Conservation (phyloP, 139 green algal species). For the Chlorella sp. region DNA sequence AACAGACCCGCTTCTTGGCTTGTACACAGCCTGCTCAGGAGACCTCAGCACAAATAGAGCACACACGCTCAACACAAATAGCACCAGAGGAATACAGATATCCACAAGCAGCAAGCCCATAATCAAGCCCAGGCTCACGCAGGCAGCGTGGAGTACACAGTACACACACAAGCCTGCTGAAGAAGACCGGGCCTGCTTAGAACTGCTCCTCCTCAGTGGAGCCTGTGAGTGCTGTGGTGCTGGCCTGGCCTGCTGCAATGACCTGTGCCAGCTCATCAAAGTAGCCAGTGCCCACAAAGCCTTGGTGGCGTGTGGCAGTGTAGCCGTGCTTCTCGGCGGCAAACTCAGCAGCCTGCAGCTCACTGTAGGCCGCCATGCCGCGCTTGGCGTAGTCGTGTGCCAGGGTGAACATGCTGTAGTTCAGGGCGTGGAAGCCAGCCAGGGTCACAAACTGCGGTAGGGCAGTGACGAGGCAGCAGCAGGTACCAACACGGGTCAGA, state of each 20-base stretch:
- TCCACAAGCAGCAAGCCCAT: too few species aligned
- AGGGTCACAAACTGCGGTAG: constrained; percentile 85
- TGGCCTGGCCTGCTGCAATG: constrained; percentile 40
- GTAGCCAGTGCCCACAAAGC: constrained; percentile 72
- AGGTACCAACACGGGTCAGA: too few species aligned
- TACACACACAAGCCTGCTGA: too few species aligned
- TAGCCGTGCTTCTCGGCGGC: constrained; percentile 48
- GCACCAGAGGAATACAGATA: too few species aligned
- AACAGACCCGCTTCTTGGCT: too few species aligned
- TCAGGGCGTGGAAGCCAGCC: constrained; percentile 82
- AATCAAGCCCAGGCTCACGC: too few species aligned
- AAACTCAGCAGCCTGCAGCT: constrained; percentile 79
- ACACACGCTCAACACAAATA: too few species aligned
- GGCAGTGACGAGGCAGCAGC: too few species aligned
- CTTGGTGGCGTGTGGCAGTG: constrained; percentile 36
- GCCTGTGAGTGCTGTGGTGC: constrained; percentile 56
- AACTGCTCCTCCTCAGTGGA: constrained; percentile 79
- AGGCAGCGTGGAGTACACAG: too few species aligned
- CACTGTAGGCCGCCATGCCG: constrained; percentile 73
- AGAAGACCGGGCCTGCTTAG: too few species aligned
- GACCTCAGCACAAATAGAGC: too few species aligned
- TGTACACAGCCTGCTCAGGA: too few species aligned
- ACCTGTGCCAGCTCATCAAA: constrained; percentile 52
- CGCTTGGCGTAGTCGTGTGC: constrained; percentile 53
- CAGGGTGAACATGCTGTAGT: constrained; percentile 76